Evolutionary conservation across 1,284 basidiomycete genomes (phyloP).

Genomic region (Naganishia sp.): DNA sequence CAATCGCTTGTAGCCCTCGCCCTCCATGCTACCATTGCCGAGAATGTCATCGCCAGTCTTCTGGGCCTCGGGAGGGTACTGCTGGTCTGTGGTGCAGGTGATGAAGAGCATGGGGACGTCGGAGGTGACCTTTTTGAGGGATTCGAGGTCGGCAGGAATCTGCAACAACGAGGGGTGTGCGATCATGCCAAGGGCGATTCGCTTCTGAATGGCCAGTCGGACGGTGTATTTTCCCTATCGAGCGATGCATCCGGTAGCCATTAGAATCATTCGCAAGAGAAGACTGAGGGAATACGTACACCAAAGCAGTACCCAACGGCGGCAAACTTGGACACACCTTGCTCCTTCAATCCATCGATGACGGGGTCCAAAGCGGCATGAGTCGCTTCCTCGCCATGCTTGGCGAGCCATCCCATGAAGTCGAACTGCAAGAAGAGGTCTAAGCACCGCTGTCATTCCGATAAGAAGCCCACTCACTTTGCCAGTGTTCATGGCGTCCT

Average conservation of each 20-base stretch:
- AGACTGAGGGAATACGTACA: conserved; percentile 51
- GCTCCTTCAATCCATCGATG: conserved; percentile 60
- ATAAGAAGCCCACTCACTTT: conserved; percentile 40
- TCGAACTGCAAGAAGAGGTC: conserved; percentile 52
- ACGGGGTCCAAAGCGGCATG: conserved; percentile 63
- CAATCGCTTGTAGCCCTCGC: conserved; percentile 61
- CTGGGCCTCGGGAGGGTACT: conserved; percentile 33
- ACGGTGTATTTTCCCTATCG: conserved; percentile 62
- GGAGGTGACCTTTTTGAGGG: conserved; percentile 36
- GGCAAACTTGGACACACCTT: conserved; percentile 63
- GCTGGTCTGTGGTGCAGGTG: conserved; percentile 47
- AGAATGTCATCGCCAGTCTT: conserved; percentile 57
- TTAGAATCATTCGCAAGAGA: neutral
- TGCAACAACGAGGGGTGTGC: conserved; percentile 70
- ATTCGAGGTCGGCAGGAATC: conserved; percentile 62
- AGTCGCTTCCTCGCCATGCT: conserved; percentile 58
- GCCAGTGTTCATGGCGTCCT: conserved; percentile 47
- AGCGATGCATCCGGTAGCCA: conserved; percentile 18
- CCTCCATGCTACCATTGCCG: conserved; percentile 59
- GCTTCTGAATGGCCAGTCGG: conserved; percentile 66
- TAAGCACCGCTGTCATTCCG: neutral
- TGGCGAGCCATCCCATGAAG: conserved; percentile 58
- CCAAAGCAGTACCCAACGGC: conserved; percentile 73
- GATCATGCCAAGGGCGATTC: conserved; percentile 61
- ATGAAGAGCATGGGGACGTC: conserved; percentile 46